Percentiles rank a stretch among this genome's conserved stretches.
Conservation (phyloP, 805 yeast species). For the Cyberlindnera mycetangii region DNA sequence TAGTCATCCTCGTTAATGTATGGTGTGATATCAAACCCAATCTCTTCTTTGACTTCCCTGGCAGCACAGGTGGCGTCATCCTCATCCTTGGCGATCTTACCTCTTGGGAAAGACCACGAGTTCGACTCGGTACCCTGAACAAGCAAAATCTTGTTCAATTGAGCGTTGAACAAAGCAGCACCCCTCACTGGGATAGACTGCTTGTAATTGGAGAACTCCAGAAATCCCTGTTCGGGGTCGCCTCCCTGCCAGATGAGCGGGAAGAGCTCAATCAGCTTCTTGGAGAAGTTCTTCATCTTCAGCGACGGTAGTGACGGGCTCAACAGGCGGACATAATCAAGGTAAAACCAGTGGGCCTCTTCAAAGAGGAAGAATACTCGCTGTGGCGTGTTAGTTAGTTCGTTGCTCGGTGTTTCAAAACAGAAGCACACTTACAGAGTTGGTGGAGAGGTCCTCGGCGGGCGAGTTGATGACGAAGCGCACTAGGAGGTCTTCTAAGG, state of each 20-base stretch:
- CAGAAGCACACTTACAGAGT: slow-evolving; percentile 46
- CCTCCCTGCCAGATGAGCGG: slow-evolving; percentile 85
- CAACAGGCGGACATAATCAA: slow-evolving; percentile 72
- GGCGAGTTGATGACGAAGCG: slow-evolving; percentile 92
- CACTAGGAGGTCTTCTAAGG: slow-evolving; percentile 81
- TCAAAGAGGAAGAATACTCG: slow-evolving; percentile 91
- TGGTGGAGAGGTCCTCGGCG: slow-evolving; percentile 78
- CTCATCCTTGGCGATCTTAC: slow-evolving; percentile 93
- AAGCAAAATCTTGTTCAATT: slow-evolving; percentile 65
- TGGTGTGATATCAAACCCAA: slow-evolving; percentile 79
- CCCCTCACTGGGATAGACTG: slow-evolving; percentile 94
- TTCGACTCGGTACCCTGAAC: slow-evolving; percentile 81
- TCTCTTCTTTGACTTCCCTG: slow-evolving; percentile 91
- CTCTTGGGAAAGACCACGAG: slow-evolving; percentile 97
- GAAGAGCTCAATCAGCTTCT: slow-evolving; percentile 61
- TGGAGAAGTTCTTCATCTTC: slow-evolving; percentile 74
- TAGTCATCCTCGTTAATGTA: slow-evolving; percentile 67
- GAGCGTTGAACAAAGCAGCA: slow-evolving; percentile 77
- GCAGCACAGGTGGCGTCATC: slow-evolving; percentile 84
- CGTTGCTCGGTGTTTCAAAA: too few relatives aligned
- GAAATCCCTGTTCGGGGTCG: slow-evolving; percentile 71
- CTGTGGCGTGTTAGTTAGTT: slow-evolving; percentile 29
- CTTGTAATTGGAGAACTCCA: slow-evolving; percentile 81
- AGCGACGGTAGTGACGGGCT: slow-evolving; percentile 75
- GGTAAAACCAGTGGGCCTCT: slow-evolving; percentile 97